These are phyloP conservation scores for Pleurotus ostreatus DNA, from an alignment of 768 basidiomycete genomes.

Conservation along the genomic window DNA sequence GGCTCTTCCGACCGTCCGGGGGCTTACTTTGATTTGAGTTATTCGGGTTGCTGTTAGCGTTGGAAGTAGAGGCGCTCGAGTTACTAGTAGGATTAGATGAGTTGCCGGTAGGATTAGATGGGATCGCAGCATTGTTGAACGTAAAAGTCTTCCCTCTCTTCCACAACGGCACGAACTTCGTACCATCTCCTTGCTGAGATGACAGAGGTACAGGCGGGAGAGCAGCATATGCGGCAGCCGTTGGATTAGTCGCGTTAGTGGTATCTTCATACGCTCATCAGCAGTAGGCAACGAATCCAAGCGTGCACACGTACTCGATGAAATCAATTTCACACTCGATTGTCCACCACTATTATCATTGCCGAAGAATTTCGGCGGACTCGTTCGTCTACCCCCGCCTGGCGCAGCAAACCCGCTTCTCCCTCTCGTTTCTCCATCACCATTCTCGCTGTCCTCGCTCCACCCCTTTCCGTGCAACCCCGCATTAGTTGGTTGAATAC, in stretches of 20 bases:
- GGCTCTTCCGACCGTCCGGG: neutral
- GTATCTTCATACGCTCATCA: neutral
- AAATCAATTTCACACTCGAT: neutral
- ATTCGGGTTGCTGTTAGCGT: neutral
- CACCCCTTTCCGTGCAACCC: slow-evolving; percentile 3
- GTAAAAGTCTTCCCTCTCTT: slow-evolving; percentile 24
- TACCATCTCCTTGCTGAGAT: neutral
- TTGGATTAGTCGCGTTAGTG: neutral
- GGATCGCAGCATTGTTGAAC: neutral
- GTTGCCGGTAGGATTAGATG: neutral
- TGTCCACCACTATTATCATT: neutral
- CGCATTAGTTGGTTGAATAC: neutral
- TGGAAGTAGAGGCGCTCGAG: neutral
- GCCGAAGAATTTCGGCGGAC: slow-evolving; percentile 19
- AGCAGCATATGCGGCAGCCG: neutral
- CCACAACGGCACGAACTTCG: slow-evolving; percentile 40
- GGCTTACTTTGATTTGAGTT: neutral
- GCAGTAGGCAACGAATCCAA: neutral
- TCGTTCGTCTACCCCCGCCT: slow-evolving; percentile 15
- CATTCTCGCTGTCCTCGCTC: slow-evolving; percentile 6
- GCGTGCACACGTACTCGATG: neutral
- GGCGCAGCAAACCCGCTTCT: slow-evolving; percentile 5
- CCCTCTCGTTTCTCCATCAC: slow-evolving; percentile 5
- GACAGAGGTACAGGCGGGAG: neutral
- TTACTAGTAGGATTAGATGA: neutral